Evolutionary conservation across 306 rosid genomes (phyloP).

Genomic region (Elaeagnus macrophylla): DNA sequence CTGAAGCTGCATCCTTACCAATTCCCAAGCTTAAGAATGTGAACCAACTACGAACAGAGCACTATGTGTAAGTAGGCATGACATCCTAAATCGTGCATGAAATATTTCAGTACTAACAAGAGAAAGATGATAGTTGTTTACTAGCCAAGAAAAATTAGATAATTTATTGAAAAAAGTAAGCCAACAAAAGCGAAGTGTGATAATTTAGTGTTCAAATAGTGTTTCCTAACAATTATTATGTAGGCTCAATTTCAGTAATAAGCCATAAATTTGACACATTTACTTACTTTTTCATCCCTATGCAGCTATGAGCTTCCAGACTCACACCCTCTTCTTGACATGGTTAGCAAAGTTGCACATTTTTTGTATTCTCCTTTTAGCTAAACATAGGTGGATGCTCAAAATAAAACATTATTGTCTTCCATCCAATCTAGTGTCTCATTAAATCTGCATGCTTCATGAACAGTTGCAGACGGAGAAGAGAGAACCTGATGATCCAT

Average conservation of each 20-base stretch:
- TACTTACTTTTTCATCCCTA: constrained; percentile 28
- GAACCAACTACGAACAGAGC: constrained; percentile 87
- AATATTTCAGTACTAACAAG: too few species aligned
- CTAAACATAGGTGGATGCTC: too few species aligned
- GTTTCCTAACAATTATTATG: too few species aligned
- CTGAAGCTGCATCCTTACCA: constrained; percentile 81
- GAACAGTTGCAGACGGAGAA: constrained; percentile 54
- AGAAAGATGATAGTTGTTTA: not conserved
- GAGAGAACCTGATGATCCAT: constrained; percentile 93
- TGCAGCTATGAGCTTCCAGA: constrained; percentile 99
- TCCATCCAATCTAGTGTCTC: constrained; percentile 9
- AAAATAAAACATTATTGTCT: constrained; percentile 2
- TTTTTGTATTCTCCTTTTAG: not conserved
- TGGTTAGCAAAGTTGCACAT: constrained; percentile 42
- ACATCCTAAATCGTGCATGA: not conserved
- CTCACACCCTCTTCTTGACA: constrained; percentile 80
- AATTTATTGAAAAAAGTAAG: not conserved
- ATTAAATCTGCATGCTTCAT: constrained; percentile 14
- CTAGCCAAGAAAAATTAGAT: not conserved
- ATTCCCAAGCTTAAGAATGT: constrained; percentile 77
- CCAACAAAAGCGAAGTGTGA: not conserved
- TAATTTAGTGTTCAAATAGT: not conserved
- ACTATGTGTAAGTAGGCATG: constrained; percentile 70
- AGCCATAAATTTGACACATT: constrained; percentile 7
- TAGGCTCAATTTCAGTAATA: not conserved